Percentiles rank a stretch among this genome's conserved stretches.
These are phyloP conservation scores for Phialocephala subalpina DNA, from an alignment of 2,329 filamentous ascomycete species.

Conservation along the genomic window DNA sequence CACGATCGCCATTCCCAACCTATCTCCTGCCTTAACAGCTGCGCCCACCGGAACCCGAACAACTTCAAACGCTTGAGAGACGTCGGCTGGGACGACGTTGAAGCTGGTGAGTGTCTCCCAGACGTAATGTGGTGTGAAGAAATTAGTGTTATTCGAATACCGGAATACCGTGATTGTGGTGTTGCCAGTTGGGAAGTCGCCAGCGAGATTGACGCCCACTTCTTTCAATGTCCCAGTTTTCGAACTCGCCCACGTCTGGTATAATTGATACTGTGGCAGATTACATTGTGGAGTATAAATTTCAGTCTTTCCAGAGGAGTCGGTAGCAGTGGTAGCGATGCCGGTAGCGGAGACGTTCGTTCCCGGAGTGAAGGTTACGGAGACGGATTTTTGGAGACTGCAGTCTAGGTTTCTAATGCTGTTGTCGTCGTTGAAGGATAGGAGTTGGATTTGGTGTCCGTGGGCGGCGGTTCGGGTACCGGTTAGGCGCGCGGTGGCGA, in stretches of 20 bases:
- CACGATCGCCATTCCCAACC: constrained; percentile 32
- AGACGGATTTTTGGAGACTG: constrained; percentile 23
- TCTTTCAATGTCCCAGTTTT: constrained; percentile 28
- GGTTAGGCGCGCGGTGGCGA: constrained; percentile 30
- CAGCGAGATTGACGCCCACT: constrained; percentile 34
- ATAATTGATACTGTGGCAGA: constrained; percentile 32
- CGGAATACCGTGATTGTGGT: constrained; percentile 33
- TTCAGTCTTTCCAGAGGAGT: constrained; percentile 26
- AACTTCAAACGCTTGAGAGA: constrained; percentile 25
- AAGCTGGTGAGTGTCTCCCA: constrained; percentile 35
- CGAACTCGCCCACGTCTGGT: constrained; percentile 34
- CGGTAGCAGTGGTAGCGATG: constrained; percentile 25
- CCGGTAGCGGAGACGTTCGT: constrained; percentile 9
- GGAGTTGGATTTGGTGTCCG: constrained; percentile 31
- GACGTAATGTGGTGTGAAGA: constrained; percentile 34
- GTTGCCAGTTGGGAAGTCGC: constrained; percentile 24
- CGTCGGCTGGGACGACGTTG: constrained; percentile 11
- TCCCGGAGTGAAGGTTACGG: constrained; percentile 23
- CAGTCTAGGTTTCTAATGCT: constrained; percentile 31
- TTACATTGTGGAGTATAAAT: constrained; percentile 27
- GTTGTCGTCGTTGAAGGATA: constrained; percentile 32
- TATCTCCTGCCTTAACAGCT: constrained; percentile 29
- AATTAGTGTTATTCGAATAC: constrained; percentile 32
- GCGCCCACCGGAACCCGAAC: constrained; percentile 22
- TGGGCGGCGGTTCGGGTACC: constrained; percentile 33